A percentile compares a stretch with the other conserved stretches of the same genome.
phyloP scores from a whole-genome alignment of 202 grass and related monocot species.

The Panicum hallii region DNA sequence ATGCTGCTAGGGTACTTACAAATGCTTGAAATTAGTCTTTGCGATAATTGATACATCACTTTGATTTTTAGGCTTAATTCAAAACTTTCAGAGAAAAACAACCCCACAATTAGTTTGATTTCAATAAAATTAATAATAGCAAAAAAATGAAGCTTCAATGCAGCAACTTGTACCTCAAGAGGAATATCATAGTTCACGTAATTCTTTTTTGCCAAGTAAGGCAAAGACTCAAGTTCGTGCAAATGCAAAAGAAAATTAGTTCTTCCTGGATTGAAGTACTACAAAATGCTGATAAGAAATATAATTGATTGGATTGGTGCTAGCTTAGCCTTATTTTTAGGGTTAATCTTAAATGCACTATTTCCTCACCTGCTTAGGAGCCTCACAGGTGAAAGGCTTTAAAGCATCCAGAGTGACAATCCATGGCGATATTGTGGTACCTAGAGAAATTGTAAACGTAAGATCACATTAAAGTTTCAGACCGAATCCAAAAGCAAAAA shows the following conservation, averaged over 20 bases:
- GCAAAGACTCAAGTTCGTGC: conserved; percentile 84
- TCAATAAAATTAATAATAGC: background rate
- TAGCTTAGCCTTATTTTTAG: background rate
- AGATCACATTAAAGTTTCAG: background rate
- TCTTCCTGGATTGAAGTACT: background rate
- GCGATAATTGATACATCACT: conserved; percentile 63
- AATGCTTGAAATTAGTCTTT: conserved; percentile 92
- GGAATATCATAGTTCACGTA: conserved; percentile 88
- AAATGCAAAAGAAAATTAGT: conserved; percentile 56
- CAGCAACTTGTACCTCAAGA: conserved; percentile 69
- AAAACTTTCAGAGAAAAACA: conserved; percentile 58
- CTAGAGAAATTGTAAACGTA: conserved; percentile 42
- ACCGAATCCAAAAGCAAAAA: conserved; percentile 2
- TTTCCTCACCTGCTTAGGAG: conserved; percentile 75
- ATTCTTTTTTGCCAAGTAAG: conserved; percentile 81
- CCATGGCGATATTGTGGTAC: conserved; percentile 94
- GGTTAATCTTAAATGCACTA: conserved; percentile 30
- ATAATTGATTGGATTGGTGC: background rate
- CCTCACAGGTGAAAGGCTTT: conserved; percentile 85
- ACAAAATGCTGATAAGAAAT: conserved; percentile 13
- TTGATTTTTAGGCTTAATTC: conserved; percentile 81
- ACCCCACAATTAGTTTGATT: conserved; percentile 31
- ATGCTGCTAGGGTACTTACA: conserved; percentile 55
- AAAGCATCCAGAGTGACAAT: conserved; percentile 98
- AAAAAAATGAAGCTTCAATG: conserved; percentile 8